These are phyloP conservation scores for Quercus ilex DNA, from an alignment of 306 rosid genomes.

Conservation along the genomic window DNA sequence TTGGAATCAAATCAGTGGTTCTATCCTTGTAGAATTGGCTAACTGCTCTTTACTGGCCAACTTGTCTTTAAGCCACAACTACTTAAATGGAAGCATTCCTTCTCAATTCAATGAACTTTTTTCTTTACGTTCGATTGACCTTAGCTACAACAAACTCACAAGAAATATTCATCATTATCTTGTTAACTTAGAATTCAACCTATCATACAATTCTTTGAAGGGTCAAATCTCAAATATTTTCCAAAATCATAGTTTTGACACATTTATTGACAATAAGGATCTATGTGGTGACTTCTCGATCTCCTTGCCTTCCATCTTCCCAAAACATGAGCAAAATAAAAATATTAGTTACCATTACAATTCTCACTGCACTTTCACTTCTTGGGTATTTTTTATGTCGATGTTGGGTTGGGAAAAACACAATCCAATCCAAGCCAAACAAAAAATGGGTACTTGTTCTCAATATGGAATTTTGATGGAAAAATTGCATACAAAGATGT, in stretches of 20 bases:
- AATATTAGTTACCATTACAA: background rate
- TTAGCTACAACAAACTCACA: background rate
- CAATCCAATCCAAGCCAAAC: background rate
- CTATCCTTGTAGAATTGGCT: no score
- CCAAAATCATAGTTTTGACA: no score
- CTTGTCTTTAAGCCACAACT: no score
- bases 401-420: background rate
- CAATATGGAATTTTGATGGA: background rate
- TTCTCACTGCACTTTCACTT: background rate
- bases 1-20: no score
- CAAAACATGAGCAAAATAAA: background rate
- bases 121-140: background rate
- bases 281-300: background rate
- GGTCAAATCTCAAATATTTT: no score
- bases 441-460: background rate
- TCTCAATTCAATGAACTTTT: no score
- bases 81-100: no score
- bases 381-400: background rate
- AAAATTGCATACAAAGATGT: no score
- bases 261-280: background rate
- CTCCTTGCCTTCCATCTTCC: background rate
- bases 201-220: no score
- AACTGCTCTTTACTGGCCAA: no score
- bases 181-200: no score
- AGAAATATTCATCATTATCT: background rate